These are phyloP conservation scores for Penicillium sclerotigenum DNA, from an alignment of 2,329 filamentous ascomycete species.

Conservation along the genomic window DNA sequence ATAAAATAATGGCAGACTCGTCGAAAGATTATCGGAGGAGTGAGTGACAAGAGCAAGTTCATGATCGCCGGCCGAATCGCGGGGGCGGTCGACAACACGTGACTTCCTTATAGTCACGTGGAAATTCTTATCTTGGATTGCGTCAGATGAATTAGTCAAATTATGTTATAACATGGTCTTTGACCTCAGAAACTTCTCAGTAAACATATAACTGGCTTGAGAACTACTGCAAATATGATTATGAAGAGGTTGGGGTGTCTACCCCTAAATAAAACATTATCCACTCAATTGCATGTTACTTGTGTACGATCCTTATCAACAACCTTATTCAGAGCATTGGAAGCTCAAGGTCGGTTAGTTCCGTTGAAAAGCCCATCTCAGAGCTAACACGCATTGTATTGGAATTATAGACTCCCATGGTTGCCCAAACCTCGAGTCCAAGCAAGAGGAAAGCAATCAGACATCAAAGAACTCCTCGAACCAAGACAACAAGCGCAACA, in stretches of 20 bases:
- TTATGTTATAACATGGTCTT: background rate
- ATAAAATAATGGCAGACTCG: background rate
- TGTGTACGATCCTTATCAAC: conserved; percentile 3
- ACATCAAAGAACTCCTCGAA: background rate
- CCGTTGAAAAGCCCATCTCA: background rate
- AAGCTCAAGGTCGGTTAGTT: conserved; percentile 5
- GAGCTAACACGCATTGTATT: background rate
- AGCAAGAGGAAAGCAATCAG: background rate
- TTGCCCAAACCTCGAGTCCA: background rate
- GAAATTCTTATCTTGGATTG: background rate
- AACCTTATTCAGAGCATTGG: background rate
- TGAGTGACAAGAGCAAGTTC: conserved; percentile 17
- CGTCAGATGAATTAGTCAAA: background rate
- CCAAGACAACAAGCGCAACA: conserved; percentile 4
- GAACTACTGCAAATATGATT: background rate
- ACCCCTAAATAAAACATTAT: background rate
- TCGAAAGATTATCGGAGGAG: conserved; percentile 7
- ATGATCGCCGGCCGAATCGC: conserved; percentile 6
- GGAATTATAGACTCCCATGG: background rate
- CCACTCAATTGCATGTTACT: background rate
- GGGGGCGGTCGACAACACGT: background rate
- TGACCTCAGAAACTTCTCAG: background rate
- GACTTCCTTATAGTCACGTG: conserved; percentile 3
- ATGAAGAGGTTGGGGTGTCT: background rate
- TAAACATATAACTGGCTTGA: background rate